Conservation (phyloP, 805 yeast genomes). For the Metschnikowia lochheadii region DNA sequence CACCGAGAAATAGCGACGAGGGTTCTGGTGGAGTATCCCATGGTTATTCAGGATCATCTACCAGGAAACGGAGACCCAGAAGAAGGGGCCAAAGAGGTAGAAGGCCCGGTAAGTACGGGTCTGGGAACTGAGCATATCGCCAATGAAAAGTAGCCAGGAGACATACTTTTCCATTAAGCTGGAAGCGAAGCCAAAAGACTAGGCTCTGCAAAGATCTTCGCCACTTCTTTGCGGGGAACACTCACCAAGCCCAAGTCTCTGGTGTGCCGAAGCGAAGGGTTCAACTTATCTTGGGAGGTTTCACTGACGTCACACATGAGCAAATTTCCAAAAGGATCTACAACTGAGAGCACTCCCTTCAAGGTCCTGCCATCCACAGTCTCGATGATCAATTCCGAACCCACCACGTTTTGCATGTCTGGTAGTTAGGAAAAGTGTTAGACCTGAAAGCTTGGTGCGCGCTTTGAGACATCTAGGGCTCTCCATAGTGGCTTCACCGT, state of each 20-base stretch:
- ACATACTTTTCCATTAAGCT: background rate
- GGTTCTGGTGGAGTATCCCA: background rate
- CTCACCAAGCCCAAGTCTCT: constrained; percentile 27
- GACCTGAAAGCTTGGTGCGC: background rate
- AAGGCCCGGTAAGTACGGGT: background rate
- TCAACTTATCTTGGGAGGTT: constrained; percentile 26
- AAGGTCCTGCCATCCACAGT: constrained; percentile 29
- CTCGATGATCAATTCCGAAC: constrained; percentile 25
- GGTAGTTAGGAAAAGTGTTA: background rate
- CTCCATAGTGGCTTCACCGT: background rate
- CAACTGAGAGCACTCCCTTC: constrained; percentile 37
- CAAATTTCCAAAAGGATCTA: constrained; percentile 43
- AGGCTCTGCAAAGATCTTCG: constrained; percentile 8
- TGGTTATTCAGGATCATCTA: background rate
- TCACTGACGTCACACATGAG: constrained; percentile 34
- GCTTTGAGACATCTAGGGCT: background rate
- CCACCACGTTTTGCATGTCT: constrained; percentile 23
- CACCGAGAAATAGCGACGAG: background rate
- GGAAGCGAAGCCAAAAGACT: background rate
- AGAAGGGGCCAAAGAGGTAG: background rate
- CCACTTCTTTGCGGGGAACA: constrained; percentile 20
- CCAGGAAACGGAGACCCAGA: background rate
- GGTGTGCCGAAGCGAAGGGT: constrained; percentile 18
- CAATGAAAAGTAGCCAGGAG: background rate
- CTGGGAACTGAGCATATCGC: background rate